A percentile compares a stretch with the other conserved stretches of the same genome.
These are phyloP conservation scores for Tetrapisispora fleetii DNA, from an alignment of 805 yeast genomes.

Conservation along the genomic window DNA sequence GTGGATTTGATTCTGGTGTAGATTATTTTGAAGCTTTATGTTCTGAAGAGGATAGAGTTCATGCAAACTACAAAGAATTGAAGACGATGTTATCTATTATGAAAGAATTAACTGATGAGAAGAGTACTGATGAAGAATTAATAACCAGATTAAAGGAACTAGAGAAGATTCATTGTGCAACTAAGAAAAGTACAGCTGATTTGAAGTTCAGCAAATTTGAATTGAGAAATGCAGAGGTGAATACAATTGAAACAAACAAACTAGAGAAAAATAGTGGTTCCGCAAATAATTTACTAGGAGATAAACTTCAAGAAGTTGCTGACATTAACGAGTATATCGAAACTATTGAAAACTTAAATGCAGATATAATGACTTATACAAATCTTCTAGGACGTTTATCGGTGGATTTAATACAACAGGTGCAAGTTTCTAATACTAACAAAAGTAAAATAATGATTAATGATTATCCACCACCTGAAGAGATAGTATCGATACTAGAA, in stretches of 20 bases:
- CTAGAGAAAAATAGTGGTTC: neutral
- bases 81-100: conserved; percentile 9
- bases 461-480: conserved; percentile 16
- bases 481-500: conserved; percentile 15
- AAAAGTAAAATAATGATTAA: conserved; percentile 14
- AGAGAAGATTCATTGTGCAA: conserved; percentile 6
- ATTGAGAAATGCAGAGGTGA: conserved; percentile 1
- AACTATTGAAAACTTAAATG: conserved; percentile 10
- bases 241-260: conserved; percentile 1
- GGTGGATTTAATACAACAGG: conserved; percentile 20
- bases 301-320: conserved; percentile 4
- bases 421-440: conserved; percentile 15
- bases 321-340: conserved; percentile 11
- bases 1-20: neutral
- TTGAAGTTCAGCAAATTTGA: conserved; percentile 16
- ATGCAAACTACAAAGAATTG: conserved; percentile 13
- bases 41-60: conserved; percentile 18
- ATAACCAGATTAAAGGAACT: conserved; percentile 9
- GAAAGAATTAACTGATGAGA: conserved; percentile 8
- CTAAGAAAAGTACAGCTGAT: conserved; percentile 11
- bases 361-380: conserved; percentile 16
- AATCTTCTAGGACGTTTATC: conserved; percentile 21
- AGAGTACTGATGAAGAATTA: conserved; percentile 10
- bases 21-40: conserved; percentile 19
- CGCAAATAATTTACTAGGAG: neutral